Base-by-base conservation (phyloP, 345 rosid genomes). In the Salix brachista region DNA sequence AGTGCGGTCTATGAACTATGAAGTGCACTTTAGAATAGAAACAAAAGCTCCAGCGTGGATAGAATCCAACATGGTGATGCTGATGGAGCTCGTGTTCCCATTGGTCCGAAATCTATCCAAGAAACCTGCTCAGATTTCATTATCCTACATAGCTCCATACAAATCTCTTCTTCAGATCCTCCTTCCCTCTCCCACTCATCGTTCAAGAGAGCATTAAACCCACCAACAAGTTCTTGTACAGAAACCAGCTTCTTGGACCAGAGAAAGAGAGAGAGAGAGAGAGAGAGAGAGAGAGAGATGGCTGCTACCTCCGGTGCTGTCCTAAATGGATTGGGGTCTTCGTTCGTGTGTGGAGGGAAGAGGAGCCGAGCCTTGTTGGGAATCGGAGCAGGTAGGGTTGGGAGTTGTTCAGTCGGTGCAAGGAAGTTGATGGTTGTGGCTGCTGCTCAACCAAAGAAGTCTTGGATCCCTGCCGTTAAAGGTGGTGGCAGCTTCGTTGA, bases 401-500 rank as follows among this genome's bases (percentile, higher is more conserved):
- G 78, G 26, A 50, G 25, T 56, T 9, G 10, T 8, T 23, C 84
- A 6, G 80, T 32, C 58, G 80, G 83, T 50, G 1, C 81, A 10
- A 84, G 89, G 80, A 93, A 78, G 80, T 66, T 86, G 64, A 76
- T 87, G 7, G 91, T 90, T 0, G 91, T 80, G 18, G 93, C 91
- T 76, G 84, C 87, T 10, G 83, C 84, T 81, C 75, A 74, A 28
- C 78, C 91, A 7, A 93, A 96, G 90, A 93, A 96, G 77, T 96
- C 99, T 4, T 96, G 99, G 99, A 77, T 96, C 79, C 99, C 99
- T 13, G 96, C 37, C 13, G 99, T 96, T 56, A 95, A 9, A 85
- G 91, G 90, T n/a, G 98, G 97, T 8, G 94, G 98, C 73, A 91
- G 89, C 92, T 79, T 96, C 67, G 42, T 90, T 30, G 87, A 96